Evolutionary conservation across 139 green algal species (phyloP), one percentile per base, ranked within the genome.

Genomic region (Zygnema circumcarinatum): DNA sequence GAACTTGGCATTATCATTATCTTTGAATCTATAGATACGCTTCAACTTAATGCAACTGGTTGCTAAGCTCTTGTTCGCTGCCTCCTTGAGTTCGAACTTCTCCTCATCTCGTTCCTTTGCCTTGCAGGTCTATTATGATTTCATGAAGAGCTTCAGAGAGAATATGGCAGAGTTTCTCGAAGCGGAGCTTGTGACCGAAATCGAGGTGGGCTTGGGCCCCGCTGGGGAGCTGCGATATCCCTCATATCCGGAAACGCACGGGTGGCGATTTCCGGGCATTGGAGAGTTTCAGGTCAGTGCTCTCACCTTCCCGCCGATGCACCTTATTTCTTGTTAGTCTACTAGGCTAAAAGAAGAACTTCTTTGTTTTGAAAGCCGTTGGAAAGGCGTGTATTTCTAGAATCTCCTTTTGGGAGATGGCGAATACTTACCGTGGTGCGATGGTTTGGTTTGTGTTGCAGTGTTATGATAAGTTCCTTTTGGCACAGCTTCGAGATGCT

Each of bases 391-490:
- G 29, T n/a, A 29, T 72, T 72, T 72, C 25, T 72, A 25, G 25
- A n/a, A n/a, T 29, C 56, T 72, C 56, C 29, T 72, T 72, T 72
- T 29, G 29, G 25, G 29, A 72, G 56, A 72, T 72, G 25, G 56
- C 56, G 56, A 25, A 62, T 62, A 62, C 16, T 62, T 62, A 16
- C 47, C 7, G 47, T 62, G 47, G 7, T 62, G 47, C 16, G 47
- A 62, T 62, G 16, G 3, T 78, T 62, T 62, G 47, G 16, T 62
- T 62, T 62, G 7, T 62, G 7, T 62, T 62, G 47, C 82, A 90
- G 76, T 99, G 97, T 92, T 98, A 98, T 87, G 97, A 99, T 92
- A 93, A 92, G 84, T 98, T 97, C 94, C 98, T 98, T 95, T 93
- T 99, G 25, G 90, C 83, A 2, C 87, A 94, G 84, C 88, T 99